A percentile compares a stretch with the other conserved stretches of the same genome.
Evolutionary conservation across 805 yeast genomes (phyloP).

Genomic region (Millerozyma acaciae): DNA sequence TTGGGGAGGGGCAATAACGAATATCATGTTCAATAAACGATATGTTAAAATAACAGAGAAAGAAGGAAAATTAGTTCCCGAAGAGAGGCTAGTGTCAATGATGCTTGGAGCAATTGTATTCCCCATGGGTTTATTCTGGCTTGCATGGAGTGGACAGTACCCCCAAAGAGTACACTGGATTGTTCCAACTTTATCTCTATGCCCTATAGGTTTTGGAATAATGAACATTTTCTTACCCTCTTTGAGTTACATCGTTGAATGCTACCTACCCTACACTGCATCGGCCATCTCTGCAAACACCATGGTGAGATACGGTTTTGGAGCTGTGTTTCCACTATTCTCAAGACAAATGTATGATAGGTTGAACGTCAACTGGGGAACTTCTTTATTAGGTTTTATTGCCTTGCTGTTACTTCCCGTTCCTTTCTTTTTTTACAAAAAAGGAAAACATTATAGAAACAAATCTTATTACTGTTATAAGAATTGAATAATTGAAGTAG

Average conservation of each 20-base stretch:
- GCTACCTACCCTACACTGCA: background rate
- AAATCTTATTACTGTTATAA: conserved; percentile 4
- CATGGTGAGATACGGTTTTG: background rate
- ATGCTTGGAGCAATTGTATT: background rate
- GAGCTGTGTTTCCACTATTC: background rate
- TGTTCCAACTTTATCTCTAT: background rate
- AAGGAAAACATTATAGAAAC: conserved; percentile 5
- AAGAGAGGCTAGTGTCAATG: background rate
- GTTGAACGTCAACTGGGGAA: conserved; percentile 1
- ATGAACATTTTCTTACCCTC: background rate
- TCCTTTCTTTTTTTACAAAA: conserved; percentile 7
- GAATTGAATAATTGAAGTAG: background rate
- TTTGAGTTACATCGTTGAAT: background rate
- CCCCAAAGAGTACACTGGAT: background rate
- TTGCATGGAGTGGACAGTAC: conserved; percentile 2
- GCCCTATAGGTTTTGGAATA: conserved; percentile 1
- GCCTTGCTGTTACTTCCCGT: background rate
- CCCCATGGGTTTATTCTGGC: conserved; percentile 1
- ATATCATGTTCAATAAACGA: conserved; percentile 48
- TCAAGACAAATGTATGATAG: conserved; percentile 1
- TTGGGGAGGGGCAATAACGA: conserved; percentile 47
- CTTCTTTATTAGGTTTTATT: conserved; percentile 4
- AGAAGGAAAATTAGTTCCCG: background rate
- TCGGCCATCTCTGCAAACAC: conserved; percentile 1
- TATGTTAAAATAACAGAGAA: conserved; percentile 13